phyloP scores from a whole-genome alignment of 164 flowering plant genomes.

The Sedum album region DNA sequence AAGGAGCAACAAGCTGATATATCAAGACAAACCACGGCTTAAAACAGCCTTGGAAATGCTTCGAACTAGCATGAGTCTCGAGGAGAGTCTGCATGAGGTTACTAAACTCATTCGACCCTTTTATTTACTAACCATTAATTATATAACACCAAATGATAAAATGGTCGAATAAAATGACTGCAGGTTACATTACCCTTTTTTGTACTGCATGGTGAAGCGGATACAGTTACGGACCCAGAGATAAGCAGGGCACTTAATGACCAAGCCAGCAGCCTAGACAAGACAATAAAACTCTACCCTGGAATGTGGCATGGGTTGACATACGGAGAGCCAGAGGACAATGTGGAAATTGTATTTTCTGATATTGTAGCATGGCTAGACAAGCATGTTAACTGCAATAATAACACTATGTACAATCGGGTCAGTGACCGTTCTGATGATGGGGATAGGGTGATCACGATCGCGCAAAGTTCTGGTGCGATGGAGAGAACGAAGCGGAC shows the following conservation, averaged over 20 bases:
- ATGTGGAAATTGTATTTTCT: constrained; percentile 61
- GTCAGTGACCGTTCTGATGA: constrained; percentile 19
- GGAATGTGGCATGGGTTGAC: constrained; percentile 98
- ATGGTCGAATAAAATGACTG: constrained; percentile 40
- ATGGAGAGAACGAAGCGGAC: background rate
- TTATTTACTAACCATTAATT: too few relatives aligned
- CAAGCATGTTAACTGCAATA: constrained; percentile 21
- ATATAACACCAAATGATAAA: constrained; percentile 9
- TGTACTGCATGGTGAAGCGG: constrained; percentile 88
- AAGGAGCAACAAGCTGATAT: constrained; percentile 70
- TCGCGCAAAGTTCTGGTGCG: background rate
- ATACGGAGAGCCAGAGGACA: constrained; percentile 77
- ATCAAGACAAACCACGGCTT: constrained; percentile 89
- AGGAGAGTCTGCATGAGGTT: constrained; percentile 63
- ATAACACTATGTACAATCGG: constrained; percentile 10
- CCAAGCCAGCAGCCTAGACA: constrained; percentile 68
- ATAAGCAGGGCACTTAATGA: constrained; percentile 78
- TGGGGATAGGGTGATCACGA: constrained; percentile 5
- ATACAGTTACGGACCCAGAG: constrained; percentile 84
- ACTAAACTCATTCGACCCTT: too few relatives aligned
- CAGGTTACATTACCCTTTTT: background rate
- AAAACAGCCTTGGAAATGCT: constrained; percentile 95
- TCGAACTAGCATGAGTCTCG: constrained; percentile 78
- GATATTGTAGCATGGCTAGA: constrained; percentile 85
- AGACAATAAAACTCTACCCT: constrained; percentile 69